Percentiles rank a stretch among this genome's conserved stretches.
phyloP scores from a whole-genome alignment of 1,284 basidiomycete genomes.

The Coniferiporia sulphurascens region DNA sequence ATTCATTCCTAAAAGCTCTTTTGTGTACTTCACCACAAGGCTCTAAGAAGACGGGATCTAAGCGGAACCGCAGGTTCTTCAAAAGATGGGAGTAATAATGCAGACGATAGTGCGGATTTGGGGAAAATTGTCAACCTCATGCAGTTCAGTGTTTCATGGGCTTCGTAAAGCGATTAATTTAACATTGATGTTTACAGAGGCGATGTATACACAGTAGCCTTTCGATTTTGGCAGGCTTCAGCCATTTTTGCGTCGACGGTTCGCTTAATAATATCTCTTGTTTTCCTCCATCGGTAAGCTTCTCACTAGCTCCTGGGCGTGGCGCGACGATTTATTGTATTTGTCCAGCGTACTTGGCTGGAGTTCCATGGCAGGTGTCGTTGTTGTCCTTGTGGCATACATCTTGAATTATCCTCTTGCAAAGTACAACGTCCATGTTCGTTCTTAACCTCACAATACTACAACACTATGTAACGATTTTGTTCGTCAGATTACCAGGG shows the following conservation, averaged over 20 bases:
- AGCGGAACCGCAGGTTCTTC: conserved; percentile 43
- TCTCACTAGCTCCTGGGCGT: neutral
- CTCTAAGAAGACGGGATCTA: conserved; percentile 54
- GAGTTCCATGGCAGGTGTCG: conserved; percentile 76
- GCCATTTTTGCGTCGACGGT: conserved; percentile 67
- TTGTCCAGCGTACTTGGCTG: conserved; percentile 67
- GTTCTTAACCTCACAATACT: conserved; percentile 23
- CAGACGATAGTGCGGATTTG: conserved; percentile 47
- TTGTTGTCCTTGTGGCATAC: conserved; percentile 62
- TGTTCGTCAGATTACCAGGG: conserved; percentile 46
- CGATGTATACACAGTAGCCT: conserved; percentile 65
- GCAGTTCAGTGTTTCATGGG: conserved; percentile 43
- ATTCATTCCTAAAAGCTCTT: conserved; percentile 40
- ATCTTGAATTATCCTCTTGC: conserved; percentile 62
- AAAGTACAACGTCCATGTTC: conserved; percentile 59
- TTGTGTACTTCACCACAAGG: conserved; percentile 70
- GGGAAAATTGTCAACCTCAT: conserved; percentile 69
- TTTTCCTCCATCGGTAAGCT: conserved; percentile 70
- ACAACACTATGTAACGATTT: neutral
- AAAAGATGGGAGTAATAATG: conserved; percentile 37
- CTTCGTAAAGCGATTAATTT: conserved; percentile 1
- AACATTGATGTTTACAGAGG: conserved; percentile 37
- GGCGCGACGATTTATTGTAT: neutral
- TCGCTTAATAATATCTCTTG: conserved; percentile 66
- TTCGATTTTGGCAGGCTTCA: conserved; percentile 69